Evolutionary conservation across 805 yeast species (phyloP), one percentile per base, ranked within the genome.

Genomic region (Brettanomyces nanus): DNA sequence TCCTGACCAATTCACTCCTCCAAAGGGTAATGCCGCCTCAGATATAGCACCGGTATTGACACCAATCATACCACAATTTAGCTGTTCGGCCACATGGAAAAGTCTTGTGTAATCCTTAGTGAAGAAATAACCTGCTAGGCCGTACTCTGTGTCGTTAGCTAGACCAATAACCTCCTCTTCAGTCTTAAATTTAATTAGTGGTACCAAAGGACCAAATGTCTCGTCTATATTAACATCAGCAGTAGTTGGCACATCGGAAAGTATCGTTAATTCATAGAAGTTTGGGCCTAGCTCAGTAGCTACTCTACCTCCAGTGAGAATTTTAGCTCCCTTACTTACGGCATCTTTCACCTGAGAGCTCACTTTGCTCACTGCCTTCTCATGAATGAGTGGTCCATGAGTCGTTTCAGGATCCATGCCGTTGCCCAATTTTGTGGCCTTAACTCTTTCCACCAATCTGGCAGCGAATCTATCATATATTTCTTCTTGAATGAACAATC

Each of bases 1-100:
- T 1, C 90, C 94, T 27, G 85, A 76, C 58, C 80, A 75, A 52
- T 80, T 80, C 33, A 83, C 69, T 36, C 94, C 94, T 18, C 94
- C 94, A 51, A 78, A 79, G 31, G 85, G 84, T 44, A 77, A 53
- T n/a, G 80, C 68, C 15, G 82, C 71, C 45, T 67, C 90, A 14
- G 85, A 74, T 39, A 85, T 72, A 9, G 72, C 62, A 20, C 92
- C 92, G 9, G 86, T 75, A 60, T 85, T 85, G 40, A 75, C 77
- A 30, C 92, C 92, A 37, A 85, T 71, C 94, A 85, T 85, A 34
- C 94, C 95, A 21, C 70, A 75, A 46, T 85, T 76, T 37, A 85
- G 65, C 19, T 66, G 74, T 58, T 81, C 87, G 23, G 84, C 77
- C 6, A 80, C 74, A 39, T 70, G 65, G 58, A 77, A 68, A 6